Evolutionary conservation across 352 stramenopile species (phyloP).

Genomic region (Thalassiosira sp.): DNA sequence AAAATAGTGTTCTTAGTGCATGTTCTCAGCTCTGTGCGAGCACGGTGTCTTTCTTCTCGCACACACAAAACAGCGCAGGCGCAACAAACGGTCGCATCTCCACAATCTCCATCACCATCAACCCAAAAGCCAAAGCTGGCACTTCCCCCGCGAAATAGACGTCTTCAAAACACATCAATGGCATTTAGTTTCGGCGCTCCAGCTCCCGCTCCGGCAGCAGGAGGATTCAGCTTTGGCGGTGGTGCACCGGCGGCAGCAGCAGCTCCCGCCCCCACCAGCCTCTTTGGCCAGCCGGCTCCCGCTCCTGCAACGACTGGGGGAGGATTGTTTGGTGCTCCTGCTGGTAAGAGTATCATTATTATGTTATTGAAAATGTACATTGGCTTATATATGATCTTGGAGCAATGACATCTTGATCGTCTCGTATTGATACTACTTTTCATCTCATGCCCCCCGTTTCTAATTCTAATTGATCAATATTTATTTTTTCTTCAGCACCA

Average conservation of each 20-base stretch:
- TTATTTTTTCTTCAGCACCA: neutral
- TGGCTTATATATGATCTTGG: too few relatives aligned
- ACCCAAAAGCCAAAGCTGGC: neutral
- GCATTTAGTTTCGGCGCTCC: slow-evolving; percentile 48
- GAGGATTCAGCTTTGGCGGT: slow-evolving; percentile 49
- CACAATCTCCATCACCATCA: slow-evolving; percentile 3
- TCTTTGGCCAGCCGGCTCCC: slow-evolving; percentile 17
- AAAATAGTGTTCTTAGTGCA: too few relatives aligned
- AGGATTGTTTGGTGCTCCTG: slow-evolving; percentile 15
- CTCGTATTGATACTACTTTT: neutral
- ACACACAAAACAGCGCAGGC: too few relatives aligned
- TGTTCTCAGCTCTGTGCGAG: too few relatives aligned
- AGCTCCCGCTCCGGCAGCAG: slow-evolving; percentile 30
- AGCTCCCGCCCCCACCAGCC: too few relatives aligned
- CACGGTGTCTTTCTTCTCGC: too few relatives aligned
- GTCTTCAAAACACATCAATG: too few relatives aligned
- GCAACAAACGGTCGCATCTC: too few relatives aligned
- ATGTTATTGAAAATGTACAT: too few relatives aligned
- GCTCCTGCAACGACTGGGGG: slow-evolving; percentile 3
- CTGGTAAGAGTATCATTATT: slow-evolving; percentile 13
- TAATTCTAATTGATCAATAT: neutral
- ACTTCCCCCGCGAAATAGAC: too few relatives aligned
- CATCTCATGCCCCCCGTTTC: neutral
- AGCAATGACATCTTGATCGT: too few relatives aligned
- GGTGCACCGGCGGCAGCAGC: slow-evolving; percentile 12